These are phyloP conservation scores for Teratosphaeria epicoccoides DNA, from an alignment of 2,329 filamentous ascomycete species.

Conservation along the genomic window DNA sequence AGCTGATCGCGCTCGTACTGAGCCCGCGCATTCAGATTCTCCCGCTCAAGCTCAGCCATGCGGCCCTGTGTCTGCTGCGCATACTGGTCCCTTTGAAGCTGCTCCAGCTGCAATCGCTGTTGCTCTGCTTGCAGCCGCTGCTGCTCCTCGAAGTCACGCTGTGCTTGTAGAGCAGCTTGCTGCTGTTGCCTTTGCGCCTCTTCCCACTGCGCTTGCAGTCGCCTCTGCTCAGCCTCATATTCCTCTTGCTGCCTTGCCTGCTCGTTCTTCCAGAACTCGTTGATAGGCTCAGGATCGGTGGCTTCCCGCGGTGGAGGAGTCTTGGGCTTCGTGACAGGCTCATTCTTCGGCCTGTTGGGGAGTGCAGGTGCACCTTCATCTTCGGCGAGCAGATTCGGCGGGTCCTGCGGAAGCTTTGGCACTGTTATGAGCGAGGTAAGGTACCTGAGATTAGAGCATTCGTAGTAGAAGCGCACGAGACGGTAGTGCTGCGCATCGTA, in stretches of 20 bases:
- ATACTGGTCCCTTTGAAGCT: slow-evolving; percentile 76
- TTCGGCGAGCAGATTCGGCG: slow-evolving; percentile 76
- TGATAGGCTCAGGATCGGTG: slow-evolving; percentile 86
- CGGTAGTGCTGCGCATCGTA: slow-evolving; percentile 97
- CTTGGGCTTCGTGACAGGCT: slow-evolving; percentile 58
- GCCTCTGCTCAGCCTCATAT: slow-evolving; percentile 86
- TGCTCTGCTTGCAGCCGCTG: slow-evolving; percentile 80
- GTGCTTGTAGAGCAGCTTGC: slow-evolving; percentile 70
- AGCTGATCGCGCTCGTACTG: slow-evolving; percentile 97
- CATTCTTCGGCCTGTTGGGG: slow-evolving; percentile 59
- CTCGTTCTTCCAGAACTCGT: slow-evolving; percentile 96
- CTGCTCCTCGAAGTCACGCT: slow-evolving; percentile 93
- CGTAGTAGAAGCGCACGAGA: slow-evolving; percentile 95
- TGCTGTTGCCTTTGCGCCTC: slow-evolving; percentile 72
- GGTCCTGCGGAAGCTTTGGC: slow-evolving; percentile 87
- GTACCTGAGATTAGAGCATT: slow-evolving; percentile 95
- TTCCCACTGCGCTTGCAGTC: slow-evolving; percentile 78
- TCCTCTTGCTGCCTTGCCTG: slow-evolving; percentile 83
- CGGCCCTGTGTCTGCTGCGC: slow-evolving; percentile 90
- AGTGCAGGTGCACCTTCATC: slow-evolving; percentile 69
- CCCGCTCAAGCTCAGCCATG: slow-evolving; percentile 87
- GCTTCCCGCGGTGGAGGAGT: slow-evolving; percentile 57
- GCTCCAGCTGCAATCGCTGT: slow-evolving; percentile 81
- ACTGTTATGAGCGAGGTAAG: slow-evolving; percentile 93
- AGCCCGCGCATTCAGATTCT: slow-evolving; percentile 85